Conservation (phyloP, 108 stramenopile species). For the Stephanodiscus minutulus region DNA sequence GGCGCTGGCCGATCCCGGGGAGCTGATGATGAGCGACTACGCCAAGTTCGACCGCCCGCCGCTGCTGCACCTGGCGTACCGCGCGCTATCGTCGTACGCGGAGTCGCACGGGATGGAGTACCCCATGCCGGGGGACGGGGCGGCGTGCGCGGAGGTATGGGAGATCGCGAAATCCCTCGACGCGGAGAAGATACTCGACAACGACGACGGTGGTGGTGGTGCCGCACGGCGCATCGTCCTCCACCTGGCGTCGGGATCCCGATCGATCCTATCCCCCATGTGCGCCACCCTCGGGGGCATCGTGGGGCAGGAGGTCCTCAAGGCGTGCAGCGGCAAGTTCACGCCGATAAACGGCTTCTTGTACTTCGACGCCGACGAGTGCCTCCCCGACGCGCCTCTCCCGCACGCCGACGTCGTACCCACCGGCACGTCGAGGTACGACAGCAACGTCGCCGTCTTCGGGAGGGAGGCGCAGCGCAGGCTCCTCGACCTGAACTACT, state of each 20-base stretch:
- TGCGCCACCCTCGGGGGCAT: slow-evolving; percentile 96
- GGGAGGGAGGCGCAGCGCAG: slow-evolving; percentile 82
- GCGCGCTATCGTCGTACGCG: slow-evolving; percentile 71
- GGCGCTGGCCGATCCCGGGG: slow-evolving; percentile 79
- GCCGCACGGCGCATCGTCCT: slow-evolving; percentile 66
- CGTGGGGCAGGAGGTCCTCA: slow-evolving; percentile 99
- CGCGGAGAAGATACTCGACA: slow-evolving; percentile 42
- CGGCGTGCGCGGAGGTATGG: slow-evolving; percentile 71
- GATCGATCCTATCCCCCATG: slow-evolving; percentile 92
- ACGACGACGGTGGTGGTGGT: slow-evolving; percentile 29
- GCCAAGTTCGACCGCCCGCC: slow-evolving; percentile 96
- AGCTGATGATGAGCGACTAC: slow-evolving; percentile 95
- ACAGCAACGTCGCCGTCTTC: slow-evolving; percentile 84
- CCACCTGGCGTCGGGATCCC: slow-evolving; percentile 82
- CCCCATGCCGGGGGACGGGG: slow-evolving; percentile 83
- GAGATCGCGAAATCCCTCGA: slow-evolving; percentile 70
- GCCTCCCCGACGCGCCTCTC: slow-evolving; percentile 83
- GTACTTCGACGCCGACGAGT: slow-evolving; percentile 96
- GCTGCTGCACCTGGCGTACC: slow-evolving; percentile 86
- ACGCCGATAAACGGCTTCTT: slow-evolving; percentile 96
- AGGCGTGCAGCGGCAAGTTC: slow-evolving; percentile 98
- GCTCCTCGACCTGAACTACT: slow-evolving; percentile 77
- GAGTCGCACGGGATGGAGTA: slow-evolving; percentile 63
- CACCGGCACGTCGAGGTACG: slow-evolving; percentile 68
- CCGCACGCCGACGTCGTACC: slow-evolving; percentile 71